Conservation (phyloP, 1,139 yeast genomes). For the Yamadazyma dendronema region DNA sequence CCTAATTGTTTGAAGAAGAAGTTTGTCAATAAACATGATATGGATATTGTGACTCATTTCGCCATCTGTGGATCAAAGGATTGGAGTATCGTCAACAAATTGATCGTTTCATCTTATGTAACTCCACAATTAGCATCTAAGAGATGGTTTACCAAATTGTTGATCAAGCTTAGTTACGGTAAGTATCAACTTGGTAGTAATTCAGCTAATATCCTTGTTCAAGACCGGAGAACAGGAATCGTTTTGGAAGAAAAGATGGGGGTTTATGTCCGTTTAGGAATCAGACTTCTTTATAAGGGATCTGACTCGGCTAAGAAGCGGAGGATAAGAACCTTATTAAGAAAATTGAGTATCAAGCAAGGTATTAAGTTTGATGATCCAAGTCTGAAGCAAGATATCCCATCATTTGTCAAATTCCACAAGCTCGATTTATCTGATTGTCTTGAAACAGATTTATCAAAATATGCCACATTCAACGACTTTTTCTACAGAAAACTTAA, state of each 20-base stretch:
- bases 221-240: slow-evolving; percentile 84
- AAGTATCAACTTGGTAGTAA: slow-evolving; percentile 84
- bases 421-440: slow-evolving; percentile 73
- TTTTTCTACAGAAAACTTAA: slow-evolving; percentile 81
- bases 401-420: slow-evolving; percentile 79
- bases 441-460: slow-evolving; percentile 42
- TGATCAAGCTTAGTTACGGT: slow-evolving; percentile 86
- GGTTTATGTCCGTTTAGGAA: slow-evolving; percentile 82
- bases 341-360: slow-evolving; percentile 70
- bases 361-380: slow-evolving; percentile 82
- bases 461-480: slow-evolving; percentile 76
- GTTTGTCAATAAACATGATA: slow-evolving; percentile 52
- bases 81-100: slow-evolving; percentile 67
- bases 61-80: slow-evolving; percentile 83
- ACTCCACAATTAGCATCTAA: slow-evolving; percentile 81
- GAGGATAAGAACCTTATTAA: slow-evolving; percentile 56
- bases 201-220: slow-evolving; percentile 91
- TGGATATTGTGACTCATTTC: slow-evolving; percentile 78
- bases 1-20: slow-evolving; percentile 74
- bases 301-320: slow-evolving; percentile 54
- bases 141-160: slow-evolving; percentile 82
- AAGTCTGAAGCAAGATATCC: slow-evolving; percentile 62
- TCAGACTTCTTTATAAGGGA: slow-evolving; percentile 78
- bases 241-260: slow-evolving; percentile 92
- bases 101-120: slow-evolving; percentile 69